Base-by-base conservation (phyloP, 371 early-diverging fungal species). In the Entomophthora muscae region DNA sequence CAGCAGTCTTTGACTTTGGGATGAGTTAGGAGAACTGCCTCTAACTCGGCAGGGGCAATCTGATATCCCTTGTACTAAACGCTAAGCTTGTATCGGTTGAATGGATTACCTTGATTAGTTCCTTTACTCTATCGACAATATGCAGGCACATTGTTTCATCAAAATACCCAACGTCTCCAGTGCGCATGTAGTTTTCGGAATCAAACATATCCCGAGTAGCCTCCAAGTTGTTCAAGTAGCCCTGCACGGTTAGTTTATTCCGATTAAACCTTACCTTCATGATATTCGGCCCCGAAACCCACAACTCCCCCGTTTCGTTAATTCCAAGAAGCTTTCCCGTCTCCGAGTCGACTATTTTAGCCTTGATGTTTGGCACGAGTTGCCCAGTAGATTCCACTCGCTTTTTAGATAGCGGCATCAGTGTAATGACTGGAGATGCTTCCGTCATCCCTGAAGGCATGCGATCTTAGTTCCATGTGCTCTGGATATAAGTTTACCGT, bases 31-130 rank as follows among this genome's bases (percentile, higher is more conserved):
- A 93, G 69, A 32, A 86, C 63, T 3, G 85, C 82, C 69, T 95
- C 95, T 1, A 95, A 76, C 69, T 93, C 93, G 24, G 88, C 88
- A 7, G 89, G 87, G 0, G 90, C 79, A 55, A 90, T 82, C 68
- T 90, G 88, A 66, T 77, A 75, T 3, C 83, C 86, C 64, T 82
- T 79, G 72, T 76, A 78, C 66, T 72, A 32, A 1, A 17, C 7
- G 32, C 17, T 3, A 23, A 13, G 28, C 26, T 12, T 22, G 58
- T 5, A 52, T 28, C 12, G 22, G 2, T 57, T 27, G 52, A 24
- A 58, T 65, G 10, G 81, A 77, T 0, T 80, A 75, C 1, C 60
- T 78, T 83, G 17, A 84, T 81, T 30, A 84, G 64, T 65, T 83
- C 84, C 66, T 83, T 84, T 10, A 66, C 63, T 21, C 83, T 75